phyloP scores from a whole-genome alignment of 495 filamentous ascomycete species.

The Neurospora sp. region DNA sequence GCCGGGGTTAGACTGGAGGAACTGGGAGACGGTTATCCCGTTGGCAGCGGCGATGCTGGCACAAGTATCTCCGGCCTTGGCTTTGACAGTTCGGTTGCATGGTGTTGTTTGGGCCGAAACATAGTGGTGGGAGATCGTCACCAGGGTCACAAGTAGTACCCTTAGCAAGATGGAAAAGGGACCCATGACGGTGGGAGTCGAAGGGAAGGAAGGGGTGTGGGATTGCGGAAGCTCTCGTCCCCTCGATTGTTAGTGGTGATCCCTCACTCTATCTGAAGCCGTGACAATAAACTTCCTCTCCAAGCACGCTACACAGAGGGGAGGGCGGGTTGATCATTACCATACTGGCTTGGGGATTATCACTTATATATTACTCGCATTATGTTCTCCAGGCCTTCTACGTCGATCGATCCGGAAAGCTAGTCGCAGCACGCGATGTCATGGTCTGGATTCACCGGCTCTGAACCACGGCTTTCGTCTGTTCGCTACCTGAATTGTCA shows the following conservation, averaged over 20 bases:
- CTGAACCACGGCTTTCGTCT: background rate
- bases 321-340: background rate
- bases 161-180: background rate
- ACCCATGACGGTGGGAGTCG: background rate
- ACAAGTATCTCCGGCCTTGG: constrained; percentile 20
- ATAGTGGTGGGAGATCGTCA: background rate
- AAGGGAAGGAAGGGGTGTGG: background rate
- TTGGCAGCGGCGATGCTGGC: constrained; percentile 11
- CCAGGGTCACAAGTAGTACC: background rate
- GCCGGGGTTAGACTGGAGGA: constrained; percentile 16
- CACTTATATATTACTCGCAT: background rate
- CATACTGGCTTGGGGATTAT: background rate
- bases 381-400: too few relatives aligned
- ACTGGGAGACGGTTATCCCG: constrained; percentile 20
- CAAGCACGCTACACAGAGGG: background rate
- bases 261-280: background rate
- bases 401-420: too few relatives aligned
- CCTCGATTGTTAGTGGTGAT: background rate
- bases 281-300: background rate
- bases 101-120: background rate
- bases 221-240: background rate
- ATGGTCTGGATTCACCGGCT: background rate
- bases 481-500: background rate
- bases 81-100: constrained; percentile 14
- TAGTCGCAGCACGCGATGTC: background rate